Percentiles rank a stretch among this genome's conserved stretches.
These are phyloP conservation scores for Ustilago nuda DNA, from an alignment of 1,284 basidiomycete species.

Conservation along the genomic window DNA sequence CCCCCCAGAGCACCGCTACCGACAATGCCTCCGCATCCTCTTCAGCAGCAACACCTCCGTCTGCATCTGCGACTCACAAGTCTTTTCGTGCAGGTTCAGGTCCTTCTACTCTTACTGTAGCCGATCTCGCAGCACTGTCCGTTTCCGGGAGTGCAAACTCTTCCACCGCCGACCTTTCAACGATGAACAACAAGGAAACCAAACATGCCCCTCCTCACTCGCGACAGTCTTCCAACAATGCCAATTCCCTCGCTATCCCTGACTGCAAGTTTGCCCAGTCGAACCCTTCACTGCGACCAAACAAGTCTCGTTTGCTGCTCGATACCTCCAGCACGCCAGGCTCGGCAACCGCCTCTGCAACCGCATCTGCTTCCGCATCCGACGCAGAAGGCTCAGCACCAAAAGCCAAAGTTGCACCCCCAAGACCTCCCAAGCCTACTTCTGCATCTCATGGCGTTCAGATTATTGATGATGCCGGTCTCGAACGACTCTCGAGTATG, in stretches of 20 bases:
- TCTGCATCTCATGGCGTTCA: slow-evolving; percentile 28
- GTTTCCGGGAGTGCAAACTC: slow-evolving; percentile 22
- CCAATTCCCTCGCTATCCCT: slow-evolving; percentile 13
- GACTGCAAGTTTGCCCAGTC: slow-evolving; percentile 35
- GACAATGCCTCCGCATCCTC: slow-evolving; percentile 13
- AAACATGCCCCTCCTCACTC: slow-evolving; percentile 10
- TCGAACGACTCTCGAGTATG: slow-evolving; percentile 31
- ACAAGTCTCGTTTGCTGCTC: slow-evolving; percentile 8
- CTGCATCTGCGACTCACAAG: not conserved
- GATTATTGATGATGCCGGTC: slow-evolving; percentile 43
- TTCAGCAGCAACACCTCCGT: not conserved
- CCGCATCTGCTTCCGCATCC: slow-evolving; percentile 35
- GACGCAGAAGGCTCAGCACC: slow-evolving; percentile 32
- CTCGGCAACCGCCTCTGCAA: slow-evolving; percentile 22
- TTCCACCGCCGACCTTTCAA: slow-evolving; percentile 24
- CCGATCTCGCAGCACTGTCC: slow-evolving; percentile 22
- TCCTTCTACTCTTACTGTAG: slow-evolving; percentile 20
- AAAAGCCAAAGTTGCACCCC: slow-evolving; percentile 29
- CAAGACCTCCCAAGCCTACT: slow-evolving; percentile 38
- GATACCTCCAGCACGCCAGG: slow-evolving; percentile 15
- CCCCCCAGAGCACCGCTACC: slow-evolving; percentile 10
- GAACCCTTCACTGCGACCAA: slow-evolving; percentile 15
- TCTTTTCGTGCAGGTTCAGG: not conserved
- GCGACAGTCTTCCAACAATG: slow-evolving; percentile 6
- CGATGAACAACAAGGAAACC: slow-evolving; percentile 14